Evolutionary conservation across 352 stramenopile genomes (phyloP).

Genomic region (Achlya hypogyna): DNA sequence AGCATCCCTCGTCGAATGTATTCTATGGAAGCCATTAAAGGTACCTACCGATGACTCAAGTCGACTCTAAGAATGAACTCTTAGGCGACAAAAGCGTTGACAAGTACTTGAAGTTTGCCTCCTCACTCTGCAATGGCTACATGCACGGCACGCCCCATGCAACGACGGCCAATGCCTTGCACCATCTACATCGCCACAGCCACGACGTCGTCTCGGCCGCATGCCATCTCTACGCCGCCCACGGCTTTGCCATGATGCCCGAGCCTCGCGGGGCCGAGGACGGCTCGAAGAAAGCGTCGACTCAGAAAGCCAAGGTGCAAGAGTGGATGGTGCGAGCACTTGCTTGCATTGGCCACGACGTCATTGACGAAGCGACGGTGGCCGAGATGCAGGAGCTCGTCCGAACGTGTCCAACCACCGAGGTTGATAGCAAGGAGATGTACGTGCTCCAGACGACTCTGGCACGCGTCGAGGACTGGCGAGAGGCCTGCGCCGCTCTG

Average conservation of each 20-base stretch:
- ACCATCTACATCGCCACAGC: constrained; percentile 74
- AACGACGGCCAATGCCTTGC: constrained; percentile 50
- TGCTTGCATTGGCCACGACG: not conserved
- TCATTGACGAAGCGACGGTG: not conserved
- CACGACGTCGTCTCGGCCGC: constrained; percentile 71
- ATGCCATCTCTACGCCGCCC: constrained; percentile 68
- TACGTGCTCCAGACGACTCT: constrained; percentile 48
- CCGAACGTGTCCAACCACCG: constrained; percentile 1
- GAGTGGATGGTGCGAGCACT: constrained; percentile 7
- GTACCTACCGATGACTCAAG: not conserved
- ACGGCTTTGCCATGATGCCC: constrained; percentile 41
- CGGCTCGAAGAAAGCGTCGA: constrained; percentile 32
- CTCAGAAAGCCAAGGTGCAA: constrained; percentile 22
- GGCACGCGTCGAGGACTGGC: constrained; percentile 28
- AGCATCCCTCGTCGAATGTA: constrained; percentile 5
- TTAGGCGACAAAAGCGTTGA: constrained; percentile 48
- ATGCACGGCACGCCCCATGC: constrained; percentile 78
- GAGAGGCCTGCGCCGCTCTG: not conserved
- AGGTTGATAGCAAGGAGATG: constrained; percentile 35
- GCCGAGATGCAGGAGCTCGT: not conserved
- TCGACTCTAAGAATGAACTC: not conserved
- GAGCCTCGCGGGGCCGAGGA: constrained; percentile 34
- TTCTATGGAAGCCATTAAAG: not conserved
- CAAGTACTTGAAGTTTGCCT: constrained; percentile 71
- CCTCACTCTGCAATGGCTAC: constrained; percentile 57